Base-by-base conservation (phyloP, 2,329 filamentous ascomycete genomes). In the Fusarium drepaniforme region DNA sequence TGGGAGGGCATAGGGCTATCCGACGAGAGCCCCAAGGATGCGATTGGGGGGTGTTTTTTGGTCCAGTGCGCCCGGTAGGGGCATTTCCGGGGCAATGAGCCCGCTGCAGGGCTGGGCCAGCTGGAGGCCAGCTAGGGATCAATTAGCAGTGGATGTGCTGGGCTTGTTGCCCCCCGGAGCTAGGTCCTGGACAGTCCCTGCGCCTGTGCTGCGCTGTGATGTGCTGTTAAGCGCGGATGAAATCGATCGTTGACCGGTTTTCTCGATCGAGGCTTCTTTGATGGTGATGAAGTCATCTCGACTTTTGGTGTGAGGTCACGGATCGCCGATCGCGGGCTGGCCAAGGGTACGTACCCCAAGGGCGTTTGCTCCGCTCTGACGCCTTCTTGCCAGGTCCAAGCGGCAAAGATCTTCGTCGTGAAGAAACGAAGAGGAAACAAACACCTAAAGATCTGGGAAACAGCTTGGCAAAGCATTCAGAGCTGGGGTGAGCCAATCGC, bases 251-350 rank as follows among this genome's bases (percentile, higher is more conserved):
- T 66, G 64, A 64, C 58, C 38, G 38, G 51, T 67, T 71, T 76
- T 42, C 67, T 76, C 77, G 77, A 79, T 79, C 68, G 58, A 60
- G 46, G 51, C 44, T 28, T 44, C 49, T 53, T 53, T 65, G 33
- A 66, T 58, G 71, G 66, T n/a, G 60, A 79, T 79, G 77, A 79
- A 79, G 75, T 79, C 77, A 79, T 79, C 67, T n/a, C 62, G 56
- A 71, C 37, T 62, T 65, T 60, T 61, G 70, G 51, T 66, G 65
- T 62, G 66, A 53, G 57, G 63, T 66, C 16, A 44, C 53, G 6
- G 69, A 76, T 76, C 74, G 74, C 74, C 74, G 74, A 76, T 76
- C 73, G 23, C 18, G 65, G 38, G 13, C 40, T 40, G 28, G 42
- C 51, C n/a, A 40, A 21, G 49, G 64, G 68, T 76, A 66, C 74